Evolutionary conservation across 306 rosid genomes (phyloP).

Genomic region (Glycyrrhiza uralensis): DNA sequence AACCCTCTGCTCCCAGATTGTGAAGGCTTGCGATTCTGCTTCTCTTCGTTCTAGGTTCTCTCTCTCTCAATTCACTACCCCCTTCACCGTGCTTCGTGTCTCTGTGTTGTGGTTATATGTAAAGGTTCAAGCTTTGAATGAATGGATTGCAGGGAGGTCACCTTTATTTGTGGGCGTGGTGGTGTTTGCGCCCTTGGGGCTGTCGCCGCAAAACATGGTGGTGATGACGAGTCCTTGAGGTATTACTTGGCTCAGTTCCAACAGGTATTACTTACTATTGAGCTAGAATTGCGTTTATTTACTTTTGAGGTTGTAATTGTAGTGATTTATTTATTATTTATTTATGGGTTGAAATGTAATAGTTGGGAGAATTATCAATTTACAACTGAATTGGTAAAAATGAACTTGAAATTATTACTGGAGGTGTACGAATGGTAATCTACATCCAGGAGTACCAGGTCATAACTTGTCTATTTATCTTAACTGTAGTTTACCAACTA

Average conservation of each 20-base stretch:
- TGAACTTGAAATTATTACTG: neutral
- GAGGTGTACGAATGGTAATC: neutral
- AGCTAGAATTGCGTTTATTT: neutral
- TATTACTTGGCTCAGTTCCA: slow-evolving; percentile 56
- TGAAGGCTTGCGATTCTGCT: slow-evolving; percentile 65
- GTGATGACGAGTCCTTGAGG: slow-evolving; percentile 41
- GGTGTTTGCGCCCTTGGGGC: slow-evolving; percentile 81
- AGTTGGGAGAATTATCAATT: neutral
- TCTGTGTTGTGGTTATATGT: neutral
- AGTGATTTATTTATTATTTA: too few relatives aligned
- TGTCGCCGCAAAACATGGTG: slow-evolving; percentile 53
- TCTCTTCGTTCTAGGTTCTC: slow-evolving; percentile 51
- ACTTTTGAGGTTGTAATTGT: neutral
- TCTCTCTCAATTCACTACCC: neutral
- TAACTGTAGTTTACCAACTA: neutral
- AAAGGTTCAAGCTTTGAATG: slow-evolving; percentile 9
- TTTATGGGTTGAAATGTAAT: neutral
- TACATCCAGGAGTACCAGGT: neutral
- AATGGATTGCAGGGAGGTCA: slow-evolving; percentile 51
- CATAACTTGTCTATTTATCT: neutral
- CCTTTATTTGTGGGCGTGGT: slow-evolving; percentile 72
- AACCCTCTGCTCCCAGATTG: slow-evolving; percentile 54
- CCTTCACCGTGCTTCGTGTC: neutral
- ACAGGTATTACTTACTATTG: slow-evolving; percentile 36
- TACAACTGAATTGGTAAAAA: neutral